These are phyloP conservation scores for Ceratocystis papillata DNA, from an alignment of 2,329 filamentous ascomycete species.

Conservation along the genomic window DNA sequence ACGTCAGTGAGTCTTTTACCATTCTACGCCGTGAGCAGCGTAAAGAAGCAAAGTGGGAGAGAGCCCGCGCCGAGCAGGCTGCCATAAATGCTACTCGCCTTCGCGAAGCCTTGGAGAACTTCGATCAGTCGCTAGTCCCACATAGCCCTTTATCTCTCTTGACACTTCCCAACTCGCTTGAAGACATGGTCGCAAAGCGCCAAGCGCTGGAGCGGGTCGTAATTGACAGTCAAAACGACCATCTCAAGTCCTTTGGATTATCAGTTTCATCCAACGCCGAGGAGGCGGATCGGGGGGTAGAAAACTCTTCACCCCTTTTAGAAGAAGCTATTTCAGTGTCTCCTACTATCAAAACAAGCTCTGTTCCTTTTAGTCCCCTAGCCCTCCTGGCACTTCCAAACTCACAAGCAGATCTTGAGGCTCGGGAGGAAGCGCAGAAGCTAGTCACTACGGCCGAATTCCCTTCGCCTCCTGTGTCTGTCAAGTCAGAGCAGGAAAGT, in stretches of 20 bases:
- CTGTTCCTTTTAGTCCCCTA: constrained; percentile 16
- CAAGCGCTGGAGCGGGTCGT: constrained; percentile 14
- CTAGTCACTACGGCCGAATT: not conserved
- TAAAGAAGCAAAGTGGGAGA: constrained; percentile 75
- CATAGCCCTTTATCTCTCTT: constrained; percentile 39
- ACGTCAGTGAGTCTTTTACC: constrained; percentile 76
- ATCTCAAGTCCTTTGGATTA: constrained; percentile 20
- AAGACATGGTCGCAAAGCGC: constrained; percentile 30
- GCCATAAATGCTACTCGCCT: constrained; percentile 60
- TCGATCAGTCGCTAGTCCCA: constrained; percentile 27
- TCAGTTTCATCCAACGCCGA: not conserved
- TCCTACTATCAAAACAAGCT: not conserved
- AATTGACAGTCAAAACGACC: constrained; percentile 19
- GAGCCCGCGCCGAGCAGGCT: constrained; percentile 78
- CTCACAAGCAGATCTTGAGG: constrained; percentile 14
- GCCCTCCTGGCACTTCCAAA: constrained; percentile 18
- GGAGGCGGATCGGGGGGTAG: not conserved
- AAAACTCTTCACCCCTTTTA: not conserved
- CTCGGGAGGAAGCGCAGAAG: not conserved
- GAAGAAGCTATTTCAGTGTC: not conserved
- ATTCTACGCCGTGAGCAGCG: constrained; percentile 67
- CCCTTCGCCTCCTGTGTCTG: constrained; percentile 18
- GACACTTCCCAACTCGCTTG: constrained; percentile 45
- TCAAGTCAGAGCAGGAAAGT: constrained; percentile 1
- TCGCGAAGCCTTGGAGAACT: constrained; percentile 34